These are phyloP conservation scores for Salvia miltiorrhiza DNA, from an alignment of 257 asterid genomes.

Conservation along the genomic window DNA sequence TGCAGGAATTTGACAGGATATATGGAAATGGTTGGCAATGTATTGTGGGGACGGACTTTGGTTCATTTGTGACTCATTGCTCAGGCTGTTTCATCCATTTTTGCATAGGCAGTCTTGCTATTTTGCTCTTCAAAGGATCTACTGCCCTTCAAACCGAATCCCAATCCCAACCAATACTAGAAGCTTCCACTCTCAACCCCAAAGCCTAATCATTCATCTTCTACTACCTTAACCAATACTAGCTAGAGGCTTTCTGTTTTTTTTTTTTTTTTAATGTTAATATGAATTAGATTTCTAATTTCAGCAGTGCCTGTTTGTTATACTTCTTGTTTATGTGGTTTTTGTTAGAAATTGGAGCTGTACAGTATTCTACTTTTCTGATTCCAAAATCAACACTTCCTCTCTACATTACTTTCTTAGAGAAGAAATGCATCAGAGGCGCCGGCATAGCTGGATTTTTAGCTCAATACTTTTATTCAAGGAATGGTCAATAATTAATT, in stretches of 20 bases:
- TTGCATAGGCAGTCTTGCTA: slow-evolving; percentile 60
- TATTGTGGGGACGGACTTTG: slow-evolving; percentile 87
- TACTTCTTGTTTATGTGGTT: background rate
- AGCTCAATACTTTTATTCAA: too few relatives aligned
- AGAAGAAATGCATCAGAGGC: too few relatives aligned
- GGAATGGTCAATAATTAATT: too few relatives aligned
- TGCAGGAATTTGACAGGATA: slow-evolving; percentile 67
- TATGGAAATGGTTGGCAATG: slow-evolving; percentile 89
- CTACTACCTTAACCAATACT: background rate
- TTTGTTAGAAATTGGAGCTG: background rate
- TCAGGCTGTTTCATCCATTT: slow-evolving; percentile 78
- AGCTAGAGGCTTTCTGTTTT: background rate
- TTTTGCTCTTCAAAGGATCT: slow-evolving; percentile 75
- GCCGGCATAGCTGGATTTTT: too few relatives aligned
- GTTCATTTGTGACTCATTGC: slow-evolving; percentile 90
- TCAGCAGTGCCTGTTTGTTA: background rate
- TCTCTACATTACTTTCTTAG: too few relatives aligned
- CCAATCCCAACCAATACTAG: slow-evolving; percentile 19
- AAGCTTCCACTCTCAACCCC: background rate
- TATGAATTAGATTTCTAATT: background rate
- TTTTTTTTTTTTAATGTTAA: background rate
- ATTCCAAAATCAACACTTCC: too few relatives aligned
- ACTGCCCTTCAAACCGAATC: slow-evolving; percentile 22
- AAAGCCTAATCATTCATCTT: too few relatives aligned
- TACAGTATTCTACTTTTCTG: background rate